Percentiles rank a stretch among this genome's conserved stretches.
Conservation (phyloP, 352 stramenopile genomes). For the Globisporangium lucens region DNA sequence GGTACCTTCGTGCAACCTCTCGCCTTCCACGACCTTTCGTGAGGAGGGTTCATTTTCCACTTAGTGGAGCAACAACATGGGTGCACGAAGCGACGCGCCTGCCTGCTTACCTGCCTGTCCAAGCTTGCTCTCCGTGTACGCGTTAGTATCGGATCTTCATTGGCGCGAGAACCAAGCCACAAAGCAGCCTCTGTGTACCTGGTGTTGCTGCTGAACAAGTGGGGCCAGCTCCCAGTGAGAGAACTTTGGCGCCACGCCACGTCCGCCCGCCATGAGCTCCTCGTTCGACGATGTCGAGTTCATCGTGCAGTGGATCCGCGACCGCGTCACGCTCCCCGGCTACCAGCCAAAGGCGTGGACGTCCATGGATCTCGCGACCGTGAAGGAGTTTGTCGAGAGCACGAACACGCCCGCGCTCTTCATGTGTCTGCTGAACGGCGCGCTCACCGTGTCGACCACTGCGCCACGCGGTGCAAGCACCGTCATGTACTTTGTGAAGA, state of each 20-base stretch:
- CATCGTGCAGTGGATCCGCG: slow-evolving; percentile 83
- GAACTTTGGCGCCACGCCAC: neutral
- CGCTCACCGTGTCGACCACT: slow-evolving; percentile 50
- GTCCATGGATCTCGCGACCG: slow-evolving; percentile 69
- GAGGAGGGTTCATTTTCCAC: neutral
- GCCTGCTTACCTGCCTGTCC: neutral
- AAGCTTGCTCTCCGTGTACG: neutral
- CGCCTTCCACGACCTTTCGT: neutral
- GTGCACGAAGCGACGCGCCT: slow-evolving; percentile 1
- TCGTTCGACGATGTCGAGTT: slow-evolving; percentile 85
- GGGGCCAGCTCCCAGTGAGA: neutral
- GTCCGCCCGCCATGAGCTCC: slow-evolving; percentile 47
- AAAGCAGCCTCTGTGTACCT: neutral
- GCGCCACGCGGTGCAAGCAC: slow-evolving; percentile 43
- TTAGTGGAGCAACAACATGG: neutral
- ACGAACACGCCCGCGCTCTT: slow-evolving; percentile 69
- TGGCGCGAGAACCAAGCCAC: neutral
- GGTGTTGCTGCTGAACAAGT: neutral
- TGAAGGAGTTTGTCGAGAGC: slow-evolving; percentile 83
- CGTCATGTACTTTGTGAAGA: slow-evolving; percentile 91
- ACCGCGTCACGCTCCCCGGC: slow-evolving; percentile 69
- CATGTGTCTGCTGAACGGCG: slow-evolving; percentile 44
- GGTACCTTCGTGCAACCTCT: neutral
- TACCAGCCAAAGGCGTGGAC: slow-evolving; percentile 72
- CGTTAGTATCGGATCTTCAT: slow-evolving; percentile 5